Evolutionary conservation across 2,329 filamentous ascomycete genomes (phyloP).

Genomic region (Aspergillus viridinutans): DNA sequence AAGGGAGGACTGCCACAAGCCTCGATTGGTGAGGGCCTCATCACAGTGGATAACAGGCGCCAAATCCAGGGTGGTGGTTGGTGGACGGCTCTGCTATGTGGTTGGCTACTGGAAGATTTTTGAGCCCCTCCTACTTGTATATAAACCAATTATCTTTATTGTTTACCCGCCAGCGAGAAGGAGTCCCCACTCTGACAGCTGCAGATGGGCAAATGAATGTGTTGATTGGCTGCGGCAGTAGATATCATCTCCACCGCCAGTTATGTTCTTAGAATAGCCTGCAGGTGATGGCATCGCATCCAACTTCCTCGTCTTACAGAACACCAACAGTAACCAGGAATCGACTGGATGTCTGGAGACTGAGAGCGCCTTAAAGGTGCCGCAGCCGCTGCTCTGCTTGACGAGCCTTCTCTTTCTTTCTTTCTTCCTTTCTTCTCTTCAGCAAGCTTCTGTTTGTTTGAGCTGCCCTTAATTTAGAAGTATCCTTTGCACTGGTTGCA

Average conservation of each 20-base stretch:
- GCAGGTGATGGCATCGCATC: not conserved
- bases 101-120: not conserved
- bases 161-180: slow-evolving; percentile 10
- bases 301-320: not conserved
- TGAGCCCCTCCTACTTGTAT: not conserved
- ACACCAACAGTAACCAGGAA: not conserved
- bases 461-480: slow-evolving; percentile 44
- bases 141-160: slow-evolving; percentile 2
- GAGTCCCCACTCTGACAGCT: not conserved
- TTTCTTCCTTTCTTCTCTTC: slow-evolving; percentile 49
- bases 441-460: slow-evolving; percentile 55
- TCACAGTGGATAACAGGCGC: slow-evolving; percentile 12
- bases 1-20: not conserved
- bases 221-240: not conserved
- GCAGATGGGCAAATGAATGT: not conserved
- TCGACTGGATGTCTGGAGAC: not conserved
- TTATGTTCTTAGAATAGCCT: not conserved
- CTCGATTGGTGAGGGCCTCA: slow-evolving; percentile 2
- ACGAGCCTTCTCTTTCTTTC: slow-evolving; percentile 24
- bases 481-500: slow-evolving; percentile 40
- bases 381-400: slow-evolving; percentile 13
- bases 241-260: not conserved
- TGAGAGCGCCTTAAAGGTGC: slow-evolving; percentile 13
- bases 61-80: slow-evolving; percentile 14
- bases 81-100: not conserved